Evolutionary conservation across 352 stramenopile species (phyloP), one percentile per base, ranked within the genome.

Genomic region (Saprolegnia diclina): DNA sequence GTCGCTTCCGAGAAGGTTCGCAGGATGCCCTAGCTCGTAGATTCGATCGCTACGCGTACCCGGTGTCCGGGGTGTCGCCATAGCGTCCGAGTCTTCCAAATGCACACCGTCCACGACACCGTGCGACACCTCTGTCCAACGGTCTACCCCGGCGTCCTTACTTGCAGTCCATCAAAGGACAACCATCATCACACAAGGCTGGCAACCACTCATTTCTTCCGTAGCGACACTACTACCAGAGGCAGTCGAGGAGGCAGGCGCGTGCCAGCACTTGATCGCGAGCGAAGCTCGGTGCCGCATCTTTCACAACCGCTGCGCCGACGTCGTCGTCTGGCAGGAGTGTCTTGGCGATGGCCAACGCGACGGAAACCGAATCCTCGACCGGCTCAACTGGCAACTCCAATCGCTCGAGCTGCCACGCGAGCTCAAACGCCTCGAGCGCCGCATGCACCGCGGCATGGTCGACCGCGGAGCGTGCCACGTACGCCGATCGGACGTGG

Each of bases 351-450:
- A 35, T 35, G 24, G 57, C n/a, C 18, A 66, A 21, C 11, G 4
- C 5, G 9, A 66, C 24, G 0, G 40, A 13, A 24, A 21, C 29
- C 2, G 29, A 6, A 35, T 35, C 42, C 7, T 42, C 57, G 16
- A 42, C 9, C 1, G 57, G 19, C 3, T 37, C 50, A 6, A 35
- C 42, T 5, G 57, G 57, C 13, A 66, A 66, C 3, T 24, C 40
- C 53, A n/a, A 46, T 5, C 19, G 6, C 13, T 64, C 37, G n/a
- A 92, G 73, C 68, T 92, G 83, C 83, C 83, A 92, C 71, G 87
- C 81, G 71, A 90, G 75, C 73, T 92, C 83, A 62, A 88, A 90
- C 9, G 74, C 70, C 44, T 87, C 76, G 38, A 82, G 79, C 13
- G 77, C 78, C 11, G 72, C 71, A 42, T 77, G 76, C 21, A 88